Conservation (phyloP, 2,329 filamentous ascomycete species). For the Xylaria polymorpha region DNA sequence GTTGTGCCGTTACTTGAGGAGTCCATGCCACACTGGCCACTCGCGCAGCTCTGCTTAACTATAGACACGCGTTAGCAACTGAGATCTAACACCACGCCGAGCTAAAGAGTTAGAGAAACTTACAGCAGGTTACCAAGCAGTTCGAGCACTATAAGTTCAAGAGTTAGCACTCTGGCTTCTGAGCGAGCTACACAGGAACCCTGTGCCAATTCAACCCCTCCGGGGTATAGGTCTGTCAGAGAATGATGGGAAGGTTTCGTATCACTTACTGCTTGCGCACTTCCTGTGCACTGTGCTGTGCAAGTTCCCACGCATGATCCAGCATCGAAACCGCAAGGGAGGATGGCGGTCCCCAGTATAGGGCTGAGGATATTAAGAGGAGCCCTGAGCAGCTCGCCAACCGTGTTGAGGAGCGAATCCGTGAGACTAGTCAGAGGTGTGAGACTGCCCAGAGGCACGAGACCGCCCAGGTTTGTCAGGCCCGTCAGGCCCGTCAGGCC, state of each 20-base stretch:
- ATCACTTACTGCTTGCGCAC: slow-evolving; percentile 28
- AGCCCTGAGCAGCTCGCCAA: slow-evolving; percentile 35
- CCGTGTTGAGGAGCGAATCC: slow-evolving; percentile 28
- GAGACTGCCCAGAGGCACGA: background rate
- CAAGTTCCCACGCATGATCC: slow-evolving; percentile 38
- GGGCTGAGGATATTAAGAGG: slow-evolving; percentile 1
- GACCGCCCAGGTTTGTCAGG: background rate
- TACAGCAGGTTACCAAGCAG: slow-evolving; percentile 29
- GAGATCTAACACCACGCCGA: background rate
- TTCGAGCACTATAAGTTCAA: slow-evolving; percentile 10
- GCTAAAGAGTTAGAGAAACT: background rate
- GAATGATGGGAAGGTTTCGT: slow-evolving; percentile 23
- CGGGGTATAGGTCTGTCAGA: background rate
- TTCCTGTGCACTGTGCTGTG: slow-evolving; percentile 30
- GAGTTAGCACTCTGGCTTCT: slow-evolving; percentile 14
- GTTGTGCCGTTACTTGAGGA: background rate
- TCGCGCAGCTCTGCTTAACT: slow-evolving; percentile 13
- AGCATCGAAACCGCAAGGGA: slow-evolving; percentile 21
- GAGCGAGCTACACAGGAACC: background rate
- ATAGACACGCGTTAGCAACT: slow-evolving; percentile 13
- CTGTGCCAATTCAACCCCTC: background rate
- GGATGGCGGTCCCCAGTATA: background rate
- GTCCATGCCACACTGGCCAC: background rate
- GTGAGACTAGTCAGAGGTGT: background rate
- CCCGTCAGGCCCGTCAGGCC: background rate